Conservation (phyloP, 441 rosid genomes). For the Populus hybrid region DNA sequence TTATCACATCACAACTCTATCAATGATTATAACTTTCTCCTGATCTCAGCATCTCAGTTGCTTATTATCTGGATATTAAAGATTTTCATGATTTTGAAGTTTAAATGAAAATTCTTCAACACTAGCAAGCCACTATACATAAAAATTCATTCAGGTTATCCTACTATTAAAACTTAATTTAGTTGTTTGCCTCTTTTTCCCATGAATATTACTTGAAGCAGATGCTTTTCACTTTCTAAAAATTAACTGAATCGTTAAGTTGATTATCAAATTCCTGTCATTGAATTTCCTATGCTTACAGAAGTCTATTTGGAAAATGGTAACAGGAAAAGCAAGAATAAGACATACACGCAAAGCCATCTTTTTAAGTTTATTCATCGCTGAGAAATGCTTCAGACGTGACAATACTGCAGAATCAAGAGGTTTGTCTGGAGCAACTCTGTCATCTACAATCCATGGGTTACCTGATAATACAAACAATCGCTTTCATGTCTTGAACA, state of each 20-base stretch:
- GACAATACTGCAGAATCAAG: constrained; percentile 63
- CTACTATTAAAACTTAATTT: not conserved
- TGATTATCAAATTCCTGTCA: not conserved
- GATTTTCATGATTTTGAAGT: too few species aligned
- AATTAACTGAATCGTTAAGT: not conserved
- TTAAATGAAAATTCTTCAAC: not conserved
- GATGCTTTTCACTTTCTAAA: not conserved
- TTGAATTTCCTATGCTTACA: not conserved
- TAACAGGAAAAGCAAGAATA: not conserved
- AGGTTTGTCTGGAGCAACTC: constrained; percentile 55
- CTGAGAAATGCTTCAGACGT: constrained; percentile 82
- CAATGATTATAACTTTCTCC: too few species aligned
- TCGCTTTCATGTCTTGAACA: not conserved
- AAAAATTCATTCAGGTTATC: not conserved
- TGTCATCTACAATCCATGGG: constrained; percentile 67
- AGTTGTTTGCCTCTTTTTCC: not conserved
- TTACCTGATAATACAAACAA: constrained; percentile 49
- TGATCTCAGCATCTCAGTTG: too few species aligned
- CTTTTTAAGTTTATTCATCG: constrained; percentile 86
- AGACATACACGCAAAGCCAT: constrained; percentile 77
- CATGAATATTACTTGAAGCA: not conserved
- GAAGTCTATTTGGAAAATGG: constrained; percentile 7
- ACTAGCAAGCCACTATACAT: not conserved
- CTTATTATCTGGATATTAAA: too few species aligned
- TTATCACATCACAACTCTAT: too few species aligned